Evolutionary conservation across 345 rosid genomes (phyloP).

Genomic region (Citrus reticulata): DNA sequence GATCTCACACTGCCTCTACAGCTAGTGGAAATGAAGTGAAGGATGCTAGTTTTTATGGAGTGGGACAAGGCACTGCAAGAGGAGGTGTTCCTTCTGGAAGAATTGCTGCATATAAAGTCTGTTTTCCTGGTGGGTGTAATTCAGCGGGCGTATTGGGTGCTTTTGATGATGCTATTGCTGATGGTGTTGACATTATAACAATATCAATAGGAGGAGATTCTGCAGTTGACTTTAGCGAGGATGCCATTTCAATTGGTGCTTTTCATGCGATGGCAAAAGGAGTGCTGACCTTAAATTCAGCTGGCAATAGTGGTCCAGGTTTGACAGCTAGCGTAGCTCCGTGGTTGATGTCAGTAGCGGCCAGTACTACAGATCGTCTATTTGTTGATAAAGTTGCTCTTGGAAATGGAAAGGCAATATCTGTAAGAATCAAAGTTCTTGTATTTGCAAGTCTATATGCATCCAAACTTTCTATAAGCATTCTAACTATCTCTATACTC

Average conservation of each 20-base stretch:
- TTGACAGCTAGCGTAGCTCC: conserved; percentile 24
- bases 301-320: conserved; percentile 26
- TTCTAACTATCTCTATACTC: neutral
- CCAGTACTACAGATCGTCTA: conserved; percentile 43
- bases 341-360: conserved; percentile 49
- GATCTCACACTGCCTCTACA: conserved; percentile 59
- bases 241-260: conserved; percentile 34
- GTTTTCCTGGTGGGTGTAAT: neutral
- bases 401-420: conserved; percentile 31
- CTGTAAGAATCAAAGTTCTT: conserved; percentile 23
- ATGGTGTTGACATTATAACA: conserved; percentile 41
- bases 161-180: conserved; percentile 64
- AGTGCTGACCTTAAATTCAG: conserved; percentile 37
- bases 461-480: no score
- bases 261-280: conserved; percentile 57
- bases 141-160: conserved; percentile 29
- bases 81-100: conserved; percentile 61
- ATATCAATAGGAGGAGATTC: neutral
- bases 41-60: conserved; percentile 35
- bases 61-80: conserved; percentile 50
- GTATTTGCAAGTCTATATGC: neutral
- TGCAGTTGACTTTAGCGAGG: neutral
- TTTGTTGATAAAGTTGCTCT: conserved; percentile 33
- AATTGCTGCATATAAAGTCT: conserved; percentile 42
- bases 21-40: conserved; percentile 52